Percentiles rank a stretch among this genome's conserved stretches.
These are phyloP conservation scores for Colletotrichum tanaceti DNA, from an alignment of 2,329 filamentous ascomycete species.

Conservation along the genomic window DNA sequence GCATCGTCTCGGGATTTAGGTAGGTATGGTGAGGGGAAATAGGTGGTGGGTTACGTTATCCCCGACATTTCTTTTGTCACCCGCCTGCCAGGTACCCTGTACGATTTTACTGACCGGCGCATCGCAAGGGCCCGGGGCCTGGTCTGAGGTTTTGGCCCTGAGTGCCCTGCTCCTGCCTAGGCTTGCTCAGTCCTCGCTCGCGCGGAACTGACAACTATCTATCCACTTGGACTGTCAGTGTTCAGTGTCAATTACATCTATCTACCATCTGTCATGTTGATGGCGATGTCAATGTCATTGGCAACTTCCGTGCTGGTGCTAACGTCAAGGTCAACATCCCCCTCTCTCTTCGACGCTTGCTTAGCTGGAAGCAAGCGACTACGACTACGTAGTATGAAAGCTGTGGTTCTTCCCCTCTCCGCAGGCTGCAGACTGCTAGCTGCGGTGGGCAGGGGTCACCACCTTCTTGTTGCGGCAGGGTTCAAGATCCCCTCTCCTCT, in stretches of 20 bases:
- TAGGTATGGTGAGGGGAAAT: too few species aligned
- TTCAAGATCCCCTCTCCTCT: slow-evolving; percentile 24
- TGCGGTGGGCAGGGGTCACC: background rate
- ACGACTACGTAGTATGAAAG: too few species aligned
- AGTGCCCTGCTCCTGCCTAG: background rate
- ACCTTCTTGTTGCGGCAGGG: slow-evolving; percentile 5
- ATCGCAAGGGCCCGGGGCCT: too few species aligned
- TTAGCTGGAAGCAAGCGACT: too few species aligned
- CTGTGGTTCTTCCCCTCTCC: background rate
- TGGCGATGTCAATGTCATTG: background rate
- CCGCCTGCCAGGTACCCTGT: too few species aligned
- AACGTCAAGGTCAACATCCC: background rate
- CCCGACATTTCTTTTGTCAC: too few species aligned
- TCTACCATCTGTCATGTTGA: too few species aligned
- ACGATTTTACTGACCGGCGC: too few species aligned
- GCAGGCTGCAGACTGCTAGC: background rate
- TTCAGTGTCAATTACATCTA: too few species aligned
- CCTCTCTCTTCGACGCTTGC: background rate
- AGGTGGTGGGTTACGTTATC: too few species aligned
- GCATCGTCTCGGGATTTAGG: too few species aligned
- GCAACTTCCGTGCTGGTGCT: too few species aligned
- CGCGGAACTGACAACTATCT: background rate
- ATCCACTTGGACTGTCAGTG: background rate
- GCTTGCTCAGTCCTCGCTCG: background rate
- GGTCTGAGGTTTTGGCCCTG: slow-evolving; percentile 5